Conservation (phyloP, 2,329 filamentous ascomycete genomes). For the Mycosphaerella arachidis region DNA sequence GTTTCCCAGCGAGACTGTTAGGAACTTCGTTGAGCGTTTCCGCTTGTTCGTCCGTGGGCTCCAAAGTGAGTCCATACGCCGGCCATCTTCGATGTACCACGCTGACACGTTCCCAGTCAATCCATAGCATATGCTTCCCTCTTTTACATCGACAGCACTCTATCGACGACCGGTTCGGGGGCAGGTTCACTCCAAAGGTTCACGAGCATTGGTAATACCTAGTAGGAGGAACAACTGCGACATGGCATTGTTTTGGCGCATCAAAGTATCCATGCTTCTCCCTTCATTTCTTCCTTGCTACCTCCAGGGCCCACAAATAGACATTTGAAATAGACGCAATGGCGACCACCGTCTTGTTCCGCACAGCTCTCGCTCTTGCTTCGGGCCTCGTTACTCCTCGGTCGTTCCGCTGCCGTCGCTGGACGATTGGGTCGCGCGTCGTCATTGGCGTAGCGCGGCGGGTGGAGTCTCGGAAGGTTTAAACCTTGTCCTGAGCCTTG, state of each 20-base stretch:
- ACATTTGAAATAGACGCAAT: background rate
- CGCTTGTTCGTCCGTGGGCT: background rate
- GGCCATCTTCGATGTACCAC: background rate
- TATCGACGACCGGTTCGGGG: background rate
- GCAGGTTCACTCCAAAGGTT: background rate
- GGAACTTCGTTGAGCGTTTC: background rate
- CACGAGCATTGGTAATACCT: conserved; percentile 1
- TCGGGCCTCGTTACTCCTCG: background rate
- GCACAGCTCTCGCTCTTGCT: background rate
- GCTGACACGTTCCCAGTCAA: background rate
- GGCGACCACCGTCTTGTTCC: background rate
- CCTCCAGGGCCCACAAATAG: background rate
- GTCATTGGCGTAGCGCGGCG: background rate
- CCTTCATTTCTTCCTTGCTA: background rate
- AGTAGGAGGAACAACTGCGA: background rate
- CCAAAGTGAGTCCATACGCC: background rate
- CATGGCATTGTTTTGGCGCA: background rate
- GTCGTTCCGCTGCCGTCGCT: background rate
- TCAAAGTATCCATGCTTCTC: too few relatives aligned
- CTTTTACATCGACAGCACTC: background rate
- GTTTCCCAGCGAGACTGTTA: background rate
- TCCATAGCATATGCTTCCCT: background rate
- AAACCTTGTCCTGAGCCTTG: background rate
- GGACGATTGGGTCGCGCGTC: background rate
- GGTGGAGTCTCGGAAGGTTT: background rate